Evolutionary conservation across 768 basidiomycete genomes (phyloP).

Genomic region (Panaeolus papilionaceus): DNA sequence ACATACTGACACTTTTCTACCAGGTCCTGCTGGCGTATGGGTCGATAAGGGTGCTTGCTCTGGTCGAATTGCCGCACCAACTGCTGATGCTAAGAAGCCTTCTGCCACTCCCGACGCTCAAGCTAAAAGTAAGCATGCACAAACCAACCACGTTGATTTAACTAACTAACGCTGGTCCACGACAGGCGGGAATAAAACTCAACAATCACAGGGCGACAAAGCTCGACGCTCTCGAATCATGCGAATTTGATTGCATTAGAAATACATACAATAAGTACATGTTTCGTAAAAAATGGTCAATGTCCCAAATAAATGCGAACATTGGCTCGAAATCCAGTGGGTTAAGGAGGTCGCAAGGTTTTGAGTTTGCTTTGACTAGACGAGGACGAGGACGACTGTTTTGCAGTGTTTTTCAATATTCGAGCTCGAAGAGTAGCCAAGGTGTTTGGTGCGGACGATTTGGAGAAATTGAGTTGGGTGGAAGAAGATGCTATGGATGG

Average conservation of each 20-base stretch:
- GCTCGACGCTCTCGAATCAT: conserved; percentile 7
- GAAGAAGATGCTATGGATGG: conserved; percentile 30
- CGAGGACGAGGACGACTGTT: conserved; percentile 35
- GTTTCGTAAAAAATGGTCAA: not conserved
- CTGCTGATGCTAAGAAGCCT: not conserved
- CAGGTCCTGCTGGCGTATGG: conserved; percentile 42
- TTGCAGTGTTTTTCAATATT: conserved; percentile 62
- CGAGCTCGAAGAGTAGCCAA: conserved; percentile 56
- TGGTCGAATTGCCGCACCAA: conserved; percentile 8
- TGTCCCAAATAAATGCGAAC: not conserved
- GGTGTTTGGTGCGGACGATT: conserved; percentile 24
- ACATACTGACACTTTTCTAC: not conserved
- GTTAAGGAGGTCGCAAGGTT: not conserved
- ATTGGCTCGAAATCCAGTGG: not conserved
- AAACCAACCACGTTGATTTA: not conserved
- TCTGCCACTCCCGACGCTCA: not conserved
- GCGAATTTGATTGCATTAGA: not conserved
- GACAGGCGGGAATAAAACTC: not conserved
- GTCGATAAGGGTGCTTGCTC: conserved; percentile 39
- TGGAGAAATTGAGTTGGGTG: conserved; percentile 11
- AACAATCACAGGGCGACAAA: not conserved
- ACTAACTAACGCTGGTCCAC: not conserved
- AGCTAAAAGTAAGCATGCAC: not conserved
- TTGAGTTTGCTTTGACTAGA: not conserved
- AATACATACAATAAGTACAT: not conserved